Conservation (phyloP, 2,329 filamentous ascomycete species). For the Sclerotinia minor region DNA sequence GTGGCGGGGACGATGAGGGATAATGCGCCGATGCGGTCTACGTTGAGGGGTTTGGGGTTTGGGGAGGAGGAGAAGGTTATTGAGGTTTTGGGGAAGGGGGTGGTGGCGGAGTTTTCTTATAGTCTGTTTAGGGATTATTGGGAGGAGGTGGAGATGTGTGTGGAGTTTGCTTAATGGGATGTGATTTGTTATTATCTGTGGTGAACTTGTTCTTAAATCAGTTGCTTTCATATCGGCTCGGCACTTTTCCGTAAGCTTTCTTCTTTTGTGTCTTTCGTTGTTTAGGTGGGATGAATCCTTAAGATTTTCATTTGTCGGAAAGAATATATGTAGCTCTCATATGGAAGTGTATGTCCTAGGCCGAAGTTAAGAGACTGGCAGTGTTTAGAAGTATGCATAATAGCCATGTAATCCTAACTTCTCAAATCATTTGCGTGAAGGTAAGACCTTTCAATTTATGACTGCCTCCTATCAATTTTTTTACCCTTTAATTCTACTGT, state of each 20-base stretch:
- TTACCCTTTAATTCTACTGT: not conserved
- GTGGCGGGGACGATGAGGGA: not conserved
- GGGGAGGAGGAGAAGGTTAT: not conserved
- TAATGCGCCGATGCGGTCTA: not conserved
- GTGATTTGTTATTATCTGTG: not conserved
- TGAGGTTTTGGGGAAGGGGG: not conserved
- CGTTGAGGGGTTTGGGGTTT: not conserved
- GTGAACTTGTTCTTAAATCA: not conserved
- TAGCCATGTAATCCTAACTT: not conserved
- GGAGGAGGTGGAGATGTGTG: not conserved
- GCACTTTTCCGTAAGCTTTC: not conserved
- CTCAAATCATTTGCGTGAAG: not conserved
- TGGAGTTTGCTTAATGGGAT: not conserved
- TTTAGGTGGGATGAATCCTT: not conserved
- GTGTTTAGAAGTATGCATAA: not conserved
- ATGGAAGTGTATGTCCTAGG: not conserved
- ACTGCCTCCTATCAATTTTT: not conserved
- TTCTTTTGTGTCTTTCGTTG: accelerated
- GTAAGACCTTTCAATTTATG: not conserved
- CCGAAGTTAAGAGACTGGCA: not conserved
- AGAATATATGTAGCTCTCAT: not conserved
- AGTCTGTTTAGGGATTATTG: not conserved
- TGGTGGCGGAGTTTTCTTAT: slow-evolving; percentile 3
- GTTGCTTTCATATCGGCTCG: not conserved
- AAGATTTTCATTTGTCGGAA: not conserved